Evolutionary conservation across 129 eudicot species (phyloP), one percentile per base, ranked within the genome.

Genomic region (Erigeron canadensis): DNA sequence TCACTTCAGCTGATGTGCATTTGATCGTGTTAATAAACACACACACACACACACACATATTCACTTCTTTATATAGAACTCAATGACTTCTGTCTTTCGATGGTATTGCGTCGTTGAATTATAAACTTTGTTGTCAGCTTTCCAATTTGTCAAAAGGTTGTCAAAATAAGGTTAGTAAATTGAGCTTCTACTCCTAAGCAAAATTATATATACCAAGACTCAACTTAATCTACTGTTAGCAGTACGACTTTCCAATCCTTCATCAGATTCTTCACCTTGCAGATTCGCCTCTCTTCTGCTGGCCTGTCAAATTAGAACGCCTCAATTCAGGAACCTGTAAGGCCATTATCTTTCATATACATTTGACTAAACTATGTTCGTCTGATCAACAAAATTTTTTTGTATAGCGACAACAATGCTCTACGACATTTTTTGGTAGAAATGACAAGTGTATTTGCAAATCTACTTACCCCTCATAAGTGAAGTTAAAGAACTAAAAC

Each of bases 301-400:
- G 83, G 45, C 75, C 44, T 2, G 51, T 48, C 47, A 38, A 71
- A 80, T 42, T 74, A 66, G 83, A 66, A 43, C 37, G 70, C 45
- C 70, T 54, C 60, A 43, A 55, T 80, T 80, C 82, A 66, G 80
- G 71, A 10, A 57, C 91, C 91, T 86, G 83, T 22, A 67, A 21
- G 77, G 63, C 43, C 71, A 51, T 73, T 56, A 21, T 72, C 63
- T 55, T 43, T 28, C 67, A 69, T 16, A 63, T 23, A 45, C 46
- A 23, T 42, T 34, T 47, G 28, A 77, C 58, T 70, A 71, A 68
- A 37, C 18, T 17, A 39, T 70, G 74, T 46, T 43, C 7, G 40
- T 57, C 21, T 48, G 44, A 72, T 45, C 57, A 9, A 53, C 54
- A 44, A 54, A 67, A 28, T 28, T n/a, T n/a, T n/a, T n/a, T 28